A percentile compares a stretch with the other conserved stretches of the same genome.
phyloP scores from a whole-genome alignment of 2,329 filamentous ascomycete species.

The Phyllosticta citribraziliensis region DNA sequence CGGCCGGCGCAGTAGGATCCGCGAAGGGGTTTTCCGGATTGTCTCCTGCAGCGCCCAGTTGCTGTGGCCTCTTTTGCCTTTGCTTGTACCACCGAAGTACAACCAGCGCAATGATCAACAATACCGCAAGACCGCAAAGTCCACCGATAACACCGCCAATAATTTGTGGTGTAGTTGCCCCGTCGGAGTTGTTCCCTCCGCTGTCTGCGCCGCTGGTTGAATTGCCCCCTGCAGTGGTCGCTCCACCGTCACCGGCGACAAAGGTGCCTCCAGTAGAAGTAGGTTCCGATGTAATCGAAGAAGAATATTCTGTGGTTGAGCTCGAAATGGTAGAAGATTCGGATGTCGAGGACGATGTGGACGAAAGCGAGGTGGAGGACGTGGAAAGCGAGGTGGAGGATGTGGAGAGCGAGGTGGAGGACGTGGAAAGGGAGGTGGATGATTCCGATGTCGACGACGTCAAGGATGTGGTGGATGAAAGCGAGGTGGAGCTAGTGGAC shows the following conservation, averaged over 20 bases:
- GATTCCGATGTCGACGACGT: neutral
- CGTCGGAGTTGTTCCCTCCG: constrained; percentile 8
- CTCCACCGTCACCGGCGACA: constrained; percentile 9
- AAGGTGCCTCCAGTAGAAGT: constrained; percentile 13
- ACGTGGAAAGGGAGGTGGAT: too few species aligned
- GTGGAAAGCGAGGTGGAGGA: neutral
- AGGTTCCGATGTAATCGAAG: constrained; percentile 9
- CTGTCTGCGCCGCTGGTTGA: constrained; percentile 5
- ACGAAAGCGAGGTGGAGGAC: neutral
- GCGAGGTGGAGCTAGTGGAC: neutral
- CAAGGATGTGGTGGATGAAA: neutral
- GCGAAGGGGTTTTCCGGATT: constrained; percentile 6
- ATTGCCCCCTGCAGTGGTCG: constrained; percentile 1
- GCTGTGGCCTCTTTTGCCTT: constrained; percentile 12
- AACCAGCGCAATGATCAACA: constrained; percentile 42
- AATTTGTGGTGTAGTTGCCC: constrained; percentile 39
- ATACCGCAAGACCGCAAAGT: constrained; percentile 45
- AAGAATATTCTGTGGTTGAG: constrained; percentile 7
- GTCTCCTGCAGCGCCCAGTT: constrained; percentile 12
- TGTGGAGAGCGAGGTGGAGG: neutral
- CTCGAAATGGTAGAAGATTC: neutral
- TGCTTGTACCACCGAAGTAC: constrained; percentile 44
- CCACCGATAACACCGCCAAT: constrained; percentile 56
- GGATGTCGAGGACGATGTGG: neutral
- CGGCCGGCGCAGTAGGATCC: constrained; percentile 11